Conservation (phyloP, 2,329 filamentous ascomycete genomes). For the Venturiaceae sp. region DNA sequence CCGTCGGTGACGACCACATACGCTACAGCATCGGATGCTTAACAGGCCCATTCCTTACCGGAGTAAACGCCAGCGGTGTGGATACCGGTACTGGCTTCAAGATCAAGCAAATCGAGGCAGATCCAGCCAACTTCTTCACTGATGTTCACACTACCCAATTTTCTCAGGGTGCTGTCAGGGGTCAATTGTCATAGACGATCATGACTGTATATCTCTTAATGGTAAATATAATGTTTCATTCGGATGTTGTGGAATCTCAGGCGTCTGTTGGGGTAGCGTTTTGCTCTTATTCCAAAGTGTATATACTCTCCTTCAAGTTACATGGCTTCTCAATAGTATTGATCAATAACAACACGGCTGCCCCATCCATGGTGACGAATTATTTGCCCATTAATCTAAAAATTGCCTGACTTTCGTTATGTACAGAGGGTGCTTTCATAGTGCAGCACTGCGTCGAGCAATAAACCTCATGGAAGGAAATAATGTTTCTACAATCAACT, state of each 20-base stretch:
- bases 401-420: no score
- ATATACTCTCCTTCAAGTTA: neutral
- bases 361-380: no score
- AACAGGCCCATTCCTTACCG: slow-evolving; percentile 34
- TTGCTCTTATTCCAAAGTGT: neutral
- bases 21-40: slow-evolving; percentile 33
- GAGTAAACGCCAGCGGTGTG: slow-evolving; percentile 27
- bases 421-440: no score
- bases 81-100: slow-evolving; percentile 40
- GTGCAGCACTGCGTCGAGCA: no score
- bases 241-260: neutral
- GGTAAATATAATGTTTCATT: neutral
- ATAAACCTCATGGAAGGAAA: no score
- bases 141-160: slow-evolving; percentile 42
- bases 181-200: slow-evolving; percentile 23
- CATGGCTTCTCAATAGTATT: no score
- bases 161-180: slow-evolving; percentile 42
- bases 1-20: slow-evolving; percentile 25
- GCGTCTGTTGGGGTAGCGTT: neutral
- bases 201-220: neutral
- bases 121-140: slow-evolving; percentile 42
- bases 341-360: no score
- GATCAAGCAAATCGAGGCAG: slow-evolving; percentile 40
- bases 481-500: no score
- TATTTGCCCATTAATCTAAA: no score